Evolutionary conservation across 2,329 filamentous ascomycete genomes (phyloP), one percentile per base, ranked within the genome.

Genomic region (Exophiala mesophila): DNA sequence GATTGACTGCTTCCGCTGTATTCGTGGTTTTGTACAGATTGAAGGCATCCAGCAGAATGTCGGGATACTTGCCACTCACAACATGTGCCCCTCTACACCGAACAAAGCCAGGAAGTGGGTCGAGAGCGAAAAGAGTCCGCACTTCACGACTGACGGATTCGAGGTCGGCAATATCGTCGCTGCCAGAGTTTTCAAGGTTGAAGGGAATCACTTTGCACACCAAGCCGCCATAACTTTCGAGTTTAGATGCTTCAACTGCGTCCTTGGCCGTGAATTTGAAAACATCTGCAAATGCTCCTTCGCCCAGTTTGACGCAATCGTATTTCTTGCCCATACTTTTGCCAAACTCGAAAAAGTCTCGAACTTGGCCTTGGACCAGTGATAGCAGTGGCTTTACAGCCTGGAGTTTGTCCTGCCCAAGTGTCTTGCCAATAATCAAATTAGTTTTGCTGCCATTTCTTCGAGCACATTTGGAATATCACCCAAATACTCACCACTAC

Each of bases 201-300:
- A 74, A 55, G 4, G 71, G 69, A 13, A 74, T 69, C 10, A 73
- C 59, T 47, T 73, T 73, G 52, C 72, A 67, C 4, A 73, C 68
- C 0, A 66, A 66, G 35, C 69, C 63, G 7, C 62, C 61, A 31
- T 66, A 64, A 1, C 59, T 62, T 19, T 43, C 35, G n/a, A 49
- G 17, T 28, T 44, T 50, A 43, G 65, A 41, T 61, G 55, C 55
- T 57, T 68, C 37, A 49, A 67, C 50, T 50, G 32, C 3, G 20
- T 47, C 41, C 36, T 50, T 52, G 15, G 44, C 26, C 40, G 69
- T 46, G 17, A 82, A 62, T 9, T 78, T 75, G 57, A 81, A 82
- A 3, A 83, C 79, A 55, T 82, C 78, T 40, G 77, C 77, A 55
- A 80, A 83, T 1, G 78, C 80, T 2, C 80, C 80, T 58, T 83